Evolutionary conservation across 73 alveolate genomes (phyloP).

Genomic region (Stentor roeselii): DNA sequence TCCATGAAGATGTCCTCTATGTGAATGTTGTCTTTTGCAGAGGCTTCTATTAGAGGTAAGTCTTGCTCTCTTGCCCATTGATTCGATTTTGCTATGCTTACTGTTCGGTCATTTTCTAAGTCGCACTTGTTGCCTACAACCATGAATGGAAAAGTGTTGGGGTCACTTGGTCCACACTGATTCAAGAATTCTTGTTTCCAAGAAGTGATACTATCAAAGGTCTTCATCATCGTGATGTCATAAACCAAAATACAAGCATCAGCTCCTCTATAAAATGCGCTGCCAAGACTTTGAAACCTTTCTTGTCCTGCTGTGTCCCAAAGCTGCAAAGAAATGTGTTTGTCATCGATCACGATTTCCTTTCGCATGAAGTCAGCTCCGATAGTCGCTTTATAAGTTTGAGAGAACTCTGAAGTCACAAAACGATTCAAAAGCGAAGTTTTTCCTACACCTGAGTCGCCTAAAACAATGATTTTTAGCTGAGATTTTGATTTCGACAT

Average conservation of each 20-base stretch:
- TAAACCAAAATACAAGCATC: constrained; percentile 54
- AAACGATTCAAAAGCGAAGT: constrained; percentile 30
- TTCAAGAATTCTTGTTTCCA: constrained; percentile 44
- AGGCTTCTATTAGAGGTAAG: constrained; percentile 36
- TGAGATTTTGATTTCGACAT: too few relatives aligned
- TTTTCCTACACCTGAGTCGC: constrained; percentile 44
- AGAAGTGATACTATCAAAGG: constrained; percentile 38
- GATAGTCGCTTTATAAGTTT: constrained; percentile 36
- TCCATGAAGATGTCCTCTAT: constrained; percentile 39
- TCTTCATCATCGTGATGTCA: constrained; percentile 41
- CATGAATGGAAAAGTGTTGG: constrained; percentile 37
- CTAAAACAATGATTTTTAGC: constrained; percentile 31
- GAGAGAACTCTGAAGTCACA: constrained; percentile 30
- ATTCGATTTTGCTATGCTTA: constrained; percentile 35
- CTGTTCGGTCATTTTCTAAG: constrained; percentile 38
- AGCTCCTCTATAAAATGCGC: constrained; percentile 41
- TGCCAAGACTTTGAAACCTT: constrained; percentile 49
- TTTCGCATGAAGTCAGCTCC: constrained; percentile 49
- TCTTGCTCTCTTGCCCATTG: constrained; percentile 46
- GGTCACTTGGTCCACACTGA: constrained; percentile 40
- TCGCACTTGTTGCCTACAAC: constrained; percentile 57
- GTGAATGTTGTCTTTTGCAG: constrained; percentile 34
- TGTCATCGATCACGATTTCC: constrained; percentile 40
- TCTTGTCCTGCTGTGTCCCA: constrained; percentile 73
- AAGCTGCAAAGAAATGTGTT: constrained; percentile 39